phyloP scores from a whole-genome alignment of 2,329 filamentous ascomycete species.

The Aspergillus arachidicola region DNA sequence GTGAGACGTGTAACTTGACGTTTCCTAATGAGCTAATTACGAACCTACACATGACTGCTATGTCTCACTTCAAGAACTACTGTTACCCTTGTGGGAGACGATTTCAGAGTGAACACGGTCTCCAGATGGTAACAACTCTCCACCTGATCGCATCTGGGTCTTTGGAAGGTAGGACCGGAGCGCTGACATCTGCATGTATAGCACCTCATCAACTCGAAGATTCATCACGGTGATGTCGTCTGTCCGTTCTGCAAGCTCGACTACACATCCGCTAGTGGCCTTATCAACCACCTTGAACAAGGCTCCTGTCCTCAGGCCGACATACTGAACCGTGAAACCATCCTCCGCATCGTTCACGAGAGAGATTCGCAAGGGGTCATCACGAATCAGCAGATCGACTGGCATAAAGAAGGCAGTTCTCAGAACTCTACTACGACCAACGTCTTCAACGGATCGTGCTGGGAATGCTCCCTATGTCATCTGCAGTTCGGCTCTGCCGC shows the following conservation, averaged over 20 bases:
- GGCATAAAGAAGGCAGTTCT: slow-evolving; percentile 36
- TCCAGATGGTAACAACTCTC: slow-evolving; percentile 28
- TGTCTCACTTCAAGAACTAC: slow-evolving; percentile 33
- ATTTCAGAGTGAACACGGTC: slow-evolving; percentile 37
- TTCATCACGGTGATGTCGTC: slow-evolving; percentile 50
- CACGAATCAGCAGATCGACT: slow-evolving; percentile 55
- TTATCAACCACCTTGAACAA: slow-evolving; percentile 60
- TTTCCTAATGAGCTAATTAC: slow-evolving; percentile 23
- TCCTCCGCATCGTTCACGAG: slow-evolving; percentile 50
- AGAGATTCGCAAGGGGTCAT: slow-evolving; percentile 54
- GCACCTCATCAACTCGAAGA: slow-evolving; percentile 59
- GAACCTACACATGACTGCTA: slow-evolving; percentile 30
- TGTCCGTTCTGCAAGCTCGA: slow-evolving; percentile 59
- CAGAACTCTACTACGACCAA: slow-evolving; percentile 42
- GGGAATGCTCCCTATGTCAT: slow-evolving; percentile 60
- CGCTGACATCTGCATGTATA: neutral
- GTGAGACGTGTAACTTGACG: slow-evolving; percentile 30
- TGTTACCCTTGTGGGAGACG: slow-evolving; percentile 31
- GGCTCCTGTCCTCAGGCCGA: slow-evolving; percentile 54
- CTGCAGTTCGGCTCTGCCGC: slow-evolving; percentile 40
- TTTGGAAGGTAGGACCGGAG: too few relatives aligned
- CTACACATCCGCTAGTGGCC: slow-evolving; percentile 56
- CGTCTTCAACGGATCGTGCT: slow-evolving; percentile 52
- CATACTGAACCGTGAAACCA: slow-evolving; percentile 50
- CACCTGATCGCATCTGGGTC: neutral